Base-by-base conservation (phyloP, 352 stramenopile genomes). In the Globisporangium apiculatum region DNA sequence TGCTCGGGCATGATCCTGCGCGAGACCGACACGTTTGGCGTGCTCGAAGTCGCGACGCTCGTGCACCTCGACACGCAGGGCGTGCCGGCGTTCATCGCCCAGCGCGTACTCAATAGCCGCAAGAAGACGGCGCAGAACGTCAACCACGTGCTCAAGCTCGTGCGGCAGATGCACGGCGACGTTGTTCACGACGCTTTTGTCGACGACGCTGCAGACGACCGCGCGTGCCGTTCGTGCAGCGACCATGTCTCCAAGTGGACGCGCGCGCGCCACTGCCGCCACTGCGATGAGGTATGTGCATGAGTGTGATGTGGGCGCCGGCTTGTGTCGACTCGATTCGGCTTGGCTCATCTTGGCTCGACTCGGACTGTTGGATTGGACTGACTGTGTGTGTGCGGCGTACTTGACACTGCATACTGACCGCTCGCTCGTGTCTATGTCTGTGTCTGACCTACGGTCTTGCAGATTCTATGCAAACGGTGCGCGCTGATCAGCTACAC, bases 121-220 rank as follows among this genome's bases (percentile, higher is more conserved):
- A 86, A 87, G 59, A 77, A 74, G 51, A 68, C 77, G 8, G 69
- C 71, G 14, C 58, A 71, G 48, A 67, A 63, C 55, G 67, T 89
- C 52, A 87, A 83, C 48, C 79, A 89, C 56, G 61, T 83, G 53
- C 74, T 89, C 59, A 85, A 83, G 64, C 63, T 89, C 43, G 74
- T 79, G 62, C 76, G 79, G 1, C 73, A 78, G 58, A 61, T 61
- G n/a, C 50, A 59, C 5, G 55, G 59, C 7, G 50, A 50, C 48
- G 48, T 24, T 38, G 56, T 47, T 17, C 46, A 48, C 14, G 65
- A 58, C 4, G 64, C 63, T 14, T 48, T 59, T 14, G 64, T 55
- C 1, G 57, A 66, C 8, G 57, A 60, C 18, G 38, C 37, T 24
- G 48, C 11, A 24, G 62, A 65, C 12, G 57, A 66, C 18, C 74